A percentile compares a stretch with the other conserved stretches of the same genome.
phyloP scores from a whole-genome alignment of 2,329 filamentous ascomycete genomes.

The Claviceps purpurea region DNA sequence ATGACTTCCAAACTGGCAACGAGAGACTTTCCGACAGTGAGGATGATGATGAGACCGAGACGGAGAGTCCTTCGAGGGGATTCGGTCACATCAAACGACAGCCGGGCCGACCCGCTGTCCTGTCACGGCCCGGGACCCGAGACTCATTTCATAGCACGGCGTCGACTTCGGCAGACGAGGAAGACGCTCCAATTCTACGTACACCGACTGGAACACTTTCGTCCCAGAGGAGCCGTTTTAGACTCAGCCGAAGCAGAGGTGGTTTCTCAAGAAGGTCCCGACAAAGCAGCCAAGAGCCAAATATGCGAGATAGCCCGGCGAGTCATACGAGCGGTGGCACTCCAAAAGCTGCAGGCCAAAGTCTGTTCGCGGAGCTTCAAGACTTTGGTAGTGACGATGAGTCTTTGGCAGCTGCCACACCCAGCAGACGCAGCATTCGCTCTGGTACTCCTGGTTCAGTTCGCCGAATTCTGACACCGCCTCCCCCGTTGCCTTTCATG shows the following conservation, averaged over 20 bases:
- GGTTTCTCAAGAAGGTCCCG: constrained; percentile 46
- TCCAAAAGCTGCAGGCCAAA: constrained; percentile 50
- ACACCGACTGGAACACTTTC: constrained; percentile 49
- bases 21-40: constrained; percentile 67
- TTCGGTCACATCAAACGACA: constrained; percentile 28
- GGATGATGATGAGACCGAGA: constrained; percentile 83
- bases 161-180: constrained; percentile 72
- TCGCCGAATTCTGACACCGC: constrained; percentile 29
- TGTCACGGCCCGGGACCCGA: constrained; percentile 35
- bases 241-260: constrained; percentile 52
- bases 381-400: constrained; percentile 67
- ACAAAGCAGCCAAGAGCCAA: constrained; percentile 45
- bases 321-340: constrained; percentile 41
- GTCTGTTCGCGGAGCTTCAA: constrained; percentile 79
- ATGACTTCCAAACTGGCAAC: constrained; percentile 87
- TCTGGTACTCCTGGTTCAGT: constrained; percentile 36
- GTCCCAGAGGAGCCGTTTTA: constrained; percentile 58
- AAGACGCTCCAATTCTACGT: constrained; percentile 39
- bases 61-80: constrained; percentile 47
- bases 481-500: constrained; percentile 34
- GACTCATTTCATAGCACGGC: constrained; percentile 75
- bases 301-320: constrained; percentile 44
- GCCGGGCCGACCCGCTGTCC: constrained; percentile 25
- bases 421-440: constrained; percentile 35
- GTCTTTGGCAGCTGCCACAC: constrained; percentile 47